Evolutionary conservation across 2,329 filamentous ascomycete species (phyloP).

Genomic region (Domatiomyces catenatus): DNA sequence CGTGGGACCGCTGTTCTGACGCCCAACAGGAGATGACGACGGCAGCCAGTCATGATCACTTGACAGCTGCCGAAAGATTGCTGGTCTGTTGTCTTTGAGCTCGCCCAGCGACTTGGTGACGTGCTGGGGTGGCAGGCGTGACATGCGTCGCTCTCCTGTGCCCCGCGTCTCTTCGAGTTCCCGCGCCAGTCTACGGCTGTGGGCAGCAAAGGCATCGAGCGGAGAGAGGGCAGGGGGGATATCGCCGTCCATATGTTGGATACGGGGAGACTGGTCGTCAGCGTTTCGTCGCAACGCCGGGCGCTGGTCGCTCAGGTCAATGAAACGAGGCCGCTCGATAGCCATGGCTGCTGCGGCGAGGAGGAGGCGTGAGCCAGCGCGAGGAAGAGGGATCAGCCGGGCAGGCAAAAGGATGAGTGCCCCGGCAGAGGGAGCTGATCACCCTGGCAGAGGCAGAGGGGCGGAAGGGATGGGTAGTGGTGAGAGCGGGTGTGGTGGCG

Average conservation of each 20-base stretch:
- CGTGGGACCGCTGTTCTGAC: constrained; percentile 23
- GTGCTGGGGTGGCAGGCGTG: constrained; percentile 67
- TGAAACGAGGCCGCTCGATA: background rate
- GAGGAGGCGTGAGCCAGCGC: too few species aligned
- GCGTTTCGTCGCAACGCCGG: background rate
- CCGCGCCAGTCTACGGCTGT: constrained; percentile 73
- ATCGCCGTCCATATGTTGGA: constrained; percentile 59
- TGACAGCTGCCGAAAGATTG: constrained; percentile 65
- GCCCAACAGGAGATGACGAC: constrained; percentile 17
- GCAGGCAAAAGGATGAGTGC: too few species aligned
- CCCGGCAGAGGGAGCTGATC: too few species aligned
- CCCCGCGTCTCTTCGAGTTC: constrained; percentile 64
- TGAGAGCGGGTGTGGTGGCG: background rate
- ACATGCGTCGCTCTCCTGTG: constrained; percentile 61
- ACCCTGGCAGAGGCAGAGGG: background rate
- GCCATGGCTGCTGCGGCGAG: background rate
- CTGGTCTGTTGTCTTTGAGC: constrained; percentile 44
- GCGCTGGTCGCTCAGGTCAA: background rate
- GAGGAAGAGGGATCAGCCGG: too few species aligned
- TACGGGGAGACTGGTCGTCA: constrained; percentile 43
- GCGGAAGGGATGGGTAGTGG: background rate
- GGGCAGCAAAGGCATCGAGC: constrained; percentile 84
- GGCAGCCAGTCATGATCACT: constrained; percentile 31
- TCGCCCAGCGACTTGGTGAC: constrained; percentile 68
- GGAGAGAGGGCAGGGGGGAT: constrained; percentile 82